Conservation (phyloP, 768 basidiomycete species). For the Amanita pseudoporphyria region DNA sequence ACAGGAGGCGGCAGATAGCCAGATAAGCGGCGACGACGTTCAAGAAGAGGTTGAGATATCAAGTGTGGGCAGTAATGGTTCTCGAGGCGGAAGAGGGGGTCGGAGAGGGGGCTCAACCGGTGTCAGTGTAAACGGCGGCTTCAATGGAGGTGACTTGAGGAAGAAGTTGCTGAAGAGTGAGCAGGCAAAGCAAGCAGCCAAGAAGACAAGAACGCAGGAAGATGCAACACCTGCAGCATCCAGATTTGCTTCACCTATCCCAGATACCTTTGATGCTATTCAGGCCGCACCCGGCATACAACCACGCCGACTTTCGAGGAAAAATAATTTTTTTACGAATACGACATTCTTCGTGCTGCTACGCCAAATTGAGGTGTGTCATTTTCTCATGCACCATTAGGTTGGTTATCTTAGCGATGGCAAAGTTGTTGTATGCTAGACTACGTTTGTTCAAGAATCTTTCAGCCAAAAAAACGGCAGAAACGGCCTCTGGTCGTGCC, state of each 20-base stretch:
- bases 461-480: constrained; percentile 36
- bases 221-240: constrained; percentile 46
- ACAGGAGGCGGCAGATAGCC: constrained; percentile 46
- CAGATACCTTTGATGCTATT: constrained; percentile 30
- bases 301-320: constrained; percentile 22
- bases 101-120: constrained; percentile 17
- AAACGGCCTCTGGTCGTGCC: constrained; percentile 8
- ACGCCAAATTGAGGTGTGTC: constrained; percentile 74
- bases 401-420: not conserved
- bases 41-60: constrained; percentile 28
- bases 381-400: not conserved
- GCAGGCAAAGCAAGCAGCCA: constrained; percentile 60
- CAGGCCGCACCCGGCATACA: not conserved
- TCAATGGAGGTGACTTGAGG: constrained; percentile 52
- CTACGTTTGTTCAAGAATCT: constrained; percentile 73
- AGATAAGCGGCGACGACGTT: constrained; percentile 44
- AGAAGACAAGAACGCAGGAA: constrained; percentile 49
- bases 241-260: constrained; percentile 52
- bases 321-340: constrained; percentile 76
- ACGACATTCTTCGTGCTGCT: constrained; percentile 81
- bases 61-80: constrained; percentile 25
- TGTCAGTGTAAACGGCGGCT: constrained; percentile 11
- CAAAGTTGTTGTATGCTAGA: constrained; percentile 74
- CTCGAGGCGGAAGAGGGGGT: constrained; percentile 26
- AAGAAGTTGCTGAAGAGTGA: constrained; percentile 79